Evolutionary conservation across 2,329 filamentous ascomycete genomes (phyloP).

Genomic region (Fusarium chlamydosporum): DNA sequence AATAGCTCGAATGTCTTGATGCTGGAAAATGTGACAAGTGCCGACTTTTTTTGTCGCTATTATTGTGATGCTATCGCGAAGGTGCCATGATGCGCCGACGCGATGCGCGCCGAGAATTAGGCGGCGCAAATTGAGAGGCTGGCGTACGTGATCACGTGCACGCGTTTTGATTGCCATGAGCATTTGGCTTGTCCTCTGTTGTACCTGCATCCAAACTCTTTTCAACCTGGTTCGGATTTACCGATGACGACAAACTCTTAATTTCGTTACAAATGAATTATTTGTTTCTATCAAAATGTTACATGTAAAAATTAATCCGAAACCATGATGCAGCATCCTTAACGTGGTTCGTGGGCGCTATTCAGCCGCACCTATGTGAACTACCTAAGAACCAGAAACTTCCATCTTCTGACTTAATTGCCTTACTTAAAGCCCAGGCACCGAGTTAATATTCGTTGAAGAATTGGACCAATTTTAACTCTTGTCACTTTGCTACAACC

Average conservation of each 20-base stretch:
- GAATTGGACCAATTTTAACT: background rate
- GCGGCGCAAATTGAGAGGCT: constrained; percentile 52
- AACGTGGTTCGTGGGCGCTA: background rate
- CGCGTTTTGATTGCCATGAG: constrained; percentile 10
- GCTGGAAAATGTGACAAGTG: constrained; percentile 11
- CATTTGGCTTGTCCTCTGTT: background rate
- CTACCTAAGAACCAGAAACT: background rate
- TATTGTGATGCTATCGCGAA: constrained; percentile 45
- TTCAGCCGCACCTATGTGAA: background rate
- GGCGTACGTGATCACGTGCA: constrained; percentile 50
- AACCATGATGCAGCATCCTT: background rate
- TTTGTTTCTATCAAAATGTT: background rate
- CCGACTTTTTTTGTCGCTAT: constrained; percentile 37
- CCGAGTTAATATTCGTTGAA: background rate
- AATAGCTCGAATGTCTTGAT: background rate
- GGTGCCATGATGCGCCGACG: constrained; percentile 50
- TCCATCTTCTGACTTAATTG: background rate
- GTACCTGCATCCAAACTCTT: background rate
- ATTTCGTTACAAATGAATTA: background rate
- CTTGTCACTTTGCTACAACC: background rate
- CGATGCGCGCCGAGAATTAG: constrained; percentile 56
- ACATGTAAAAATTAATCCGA: background rate
- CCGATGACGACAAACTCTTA: background rate
- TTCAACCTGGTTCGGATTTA: background rate
- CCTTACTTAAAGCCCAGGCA: background rate